Evolutionary conservation across 2,329 filamentous ascomycete species (phyloP).

Genomic region (Penicillium oxalicum): DNA sequence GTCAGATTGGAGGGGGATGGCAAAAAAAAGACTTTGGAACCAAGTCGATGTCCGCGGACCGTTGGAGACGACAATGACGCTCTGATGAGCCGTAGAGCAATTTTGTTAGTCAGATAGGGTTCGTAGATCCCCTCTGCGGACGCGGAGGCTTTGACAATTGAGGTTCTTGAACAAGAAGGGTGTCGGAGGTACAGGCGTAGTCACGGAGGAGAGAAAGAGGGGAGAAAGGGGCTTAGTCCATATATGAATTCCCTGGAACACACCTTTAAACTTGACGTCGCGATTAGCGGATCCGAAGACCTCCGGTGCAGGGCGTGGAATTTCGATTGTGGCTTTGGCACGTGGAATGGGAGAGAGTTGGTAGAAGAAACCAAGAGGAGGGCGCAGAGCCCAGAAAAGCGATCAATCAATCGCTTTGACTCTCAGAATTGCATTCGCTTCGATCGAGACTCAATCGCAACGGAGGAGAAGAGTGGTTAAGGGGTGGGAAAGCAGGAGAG

Average conservation of each 20-base stretch:
- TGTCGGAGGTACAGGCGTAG: too few relatives aligned
- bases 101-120: too few relatives aligned
- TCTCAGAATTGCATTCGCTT: neutral
- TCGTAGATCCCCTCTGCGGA: too few relatives aligned
- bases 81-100: too few relatives aligned
- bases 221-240: neutral
- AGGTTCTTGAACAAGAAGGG: too few relatives aligned
- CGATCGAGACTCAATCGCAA: neutral
- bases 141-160: too few relatives aligned
- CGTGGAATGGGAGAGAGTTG: slow-evolving; percentile 17
- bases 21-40: slow-evolving; percentile 6
- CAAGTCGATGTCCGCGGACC: slow-evolving; percentile 6
- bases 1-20: slow-evolving; percentile 4
- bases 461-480: neutral
- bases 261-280: slow-evolving; percentile 11
- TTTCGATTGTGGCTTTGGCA: slow-evolving; percentile 16
- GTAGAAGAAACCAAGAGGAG: neutral
- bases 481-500: slow-evolving; percentile 1
- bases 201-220: neutral
- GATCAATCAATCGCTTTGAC: neutral
- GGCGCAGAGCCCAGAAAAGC: slow-evolving; percentile 1
- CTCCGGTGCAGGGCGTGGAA: slow-evolving; percentile 13
- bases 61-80: too few relatives aligned
- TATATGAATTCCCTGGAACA: slow-evolving; percentile 5
- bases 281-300: slow-evolving; percentile 15